phyloP scores from a whole-genome alignment of 2,329 filamentous ascomycete genomes.

The Clonostachys byssicola region DNA sequence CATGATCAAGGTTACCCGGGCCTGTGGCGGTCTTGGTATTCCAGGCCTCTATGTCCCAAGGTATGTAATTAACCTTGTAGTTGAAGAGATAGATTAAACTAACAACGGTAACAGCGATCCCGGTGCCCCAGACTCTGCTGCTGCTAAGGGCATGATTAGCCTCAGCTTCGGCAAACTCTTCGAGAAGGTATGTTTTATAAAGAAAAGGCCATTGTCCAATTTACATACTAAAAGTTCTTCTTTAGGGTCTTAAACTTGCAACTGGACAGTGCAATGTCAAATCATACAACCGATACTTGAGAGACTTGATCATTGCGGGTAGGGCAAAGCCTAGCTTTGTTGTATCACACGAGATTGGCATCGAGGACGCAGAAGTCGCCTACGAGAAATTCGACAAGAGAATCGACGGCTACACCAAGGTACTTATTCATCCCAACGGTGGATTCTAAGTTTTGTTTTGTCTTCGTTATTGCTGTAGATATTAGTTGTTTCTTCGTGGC shows the following conservation, averaged over 20 bases:
- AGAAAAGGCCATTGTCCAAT: not conserved
- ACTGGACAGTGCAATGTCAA: slow-evolving; percentile 68
- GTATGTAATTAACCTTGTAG: slow-evolving; percentile 1
- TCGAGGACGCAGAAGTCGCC: slow-evolving; percentile 55
- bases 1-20: slow-evolving; percentile 57
- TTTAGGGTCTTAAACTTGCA: slow-evolving; percentile 51
- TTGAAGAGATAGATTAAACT: not conserved
- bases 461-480: too few relatives aligned
- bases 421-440: slow-evolving; percentile 63
- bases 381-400: slow-evolving; percentile 65
- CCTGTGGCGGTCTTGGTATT: slow-evolving; percentile 58
- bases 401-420: slow-evolving; percentile 64
- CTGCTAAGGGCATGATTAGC: slow-evolving; percentile 59
- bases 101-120: slow-evolving; percentile 36
- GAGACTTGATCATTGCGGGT: slow-evolving; percentile 61
- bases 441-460: slow-evolving; percentile 1
- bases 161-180: slow-evolving; percentile 65
- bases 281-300: slow-evolving; percentile 60
- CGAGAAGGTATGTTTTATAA: slow-evolving; percentile 46
- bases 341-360: slow-evolving; percentile 58
- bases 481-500: too few relatives aligned
- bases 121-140: slow-evolving; percentile 56
- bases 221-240: not conserved
- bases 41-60: slow-evolving; percentile 45
- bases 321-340: slow-evolving; percentile 64